Base-by-base conservation (phyloP, 352 stramenopile species). In the Phytopythium litorale region DNA sequence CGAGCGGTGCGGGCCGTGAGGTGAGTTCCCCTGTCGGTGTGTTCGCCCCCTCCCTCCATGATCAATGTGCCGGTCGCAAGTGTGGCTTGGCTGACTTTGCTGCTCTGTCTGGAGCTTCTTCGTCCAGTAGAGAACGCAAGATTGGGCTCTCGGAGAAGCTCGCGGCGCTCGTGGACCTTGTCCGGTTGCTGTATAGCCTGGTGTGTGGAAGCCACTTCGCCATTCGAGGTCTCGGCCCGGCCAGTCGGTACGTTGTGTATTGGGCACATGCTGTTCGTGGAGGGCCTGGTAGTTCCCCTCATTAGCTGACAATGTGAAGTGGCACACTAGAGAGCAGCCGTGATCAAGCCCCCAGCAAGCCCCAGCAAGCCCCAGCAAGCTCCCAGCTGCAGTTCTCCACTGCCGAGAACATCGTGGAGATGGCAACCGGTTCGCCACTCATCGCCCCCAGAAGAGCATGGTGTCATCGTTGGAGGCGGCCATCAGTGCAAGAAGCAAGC, bases 81-180 rank as follows among this genome's bases (percentile, higher is more conserved):
- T 19, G 18, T 23, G 42, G 6, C 42, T 48, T 25, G 42, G 9
- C 42, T 48, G 42, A 25, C 42, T 48, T 7, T 13, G 7, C 12
- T 19, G 19, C 42, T 48, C 42, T 8, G 42, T 48, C 42, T 8
- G 12, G 7, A 19, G 52, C 18, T 33, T 65, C 18, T 40, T 35
- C 16, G 65, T 19, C 43, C 92, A 83, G 75, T 32, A 89, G 81
- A 58, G 68, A 92, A 28, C 88, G 92, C 67, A 97, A 97, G 65
- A 76, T 98, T 49, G 90, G 91, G 11, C 97, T 93, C 64, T 90
- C 98, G 58, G 84, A 78, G 53, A 74, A 87, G 60, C n/a, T 25
- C 6, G 42, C 19, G 42, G 19, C 13, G 9, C 3, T 45, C 38
- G 5, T 21, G 38, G 28, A 30, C 28, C 28, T 30, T 30, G 28